Evolutionary conservation across 169 alveolate species (phyloP).

Genomic region (Cyclospora cayetanensis): DNA sequence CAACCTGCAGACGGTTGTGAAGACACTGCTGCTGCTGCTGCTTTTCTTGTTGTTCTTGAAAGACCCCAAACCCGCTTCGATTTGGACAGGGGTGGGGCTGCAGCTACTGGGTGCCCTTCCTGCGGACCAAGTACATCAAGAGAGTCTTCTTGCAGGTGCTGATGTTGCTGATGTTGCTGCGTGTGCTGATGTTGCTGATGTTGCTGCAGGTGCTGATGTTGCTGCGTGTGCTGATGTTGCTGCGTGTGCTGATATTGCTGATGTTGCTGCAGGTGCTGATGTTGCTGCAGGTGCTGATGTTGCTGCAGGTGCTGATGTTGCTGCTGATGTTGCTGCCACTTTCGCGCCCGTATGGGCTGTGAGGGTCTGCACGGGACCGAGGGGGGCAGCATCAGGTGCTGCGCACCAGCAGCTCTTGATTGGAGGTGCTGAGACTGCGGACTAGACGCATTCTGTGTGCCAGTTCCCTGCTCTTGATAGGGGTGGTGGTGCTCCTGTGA

Average conservation of each 20-base stretch:
- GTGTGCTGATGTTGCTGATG: too few relatives aligned
- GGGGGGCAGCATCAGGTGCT: too few relatives aligned
- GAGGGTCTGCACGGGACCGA: too few relatives aligned
- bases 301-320: not conserved
- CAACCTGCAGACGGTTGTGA: not conserved
- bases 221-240: not conserved
- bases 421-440: too few relatives aligned
- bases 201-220: constrained; percentile 44
- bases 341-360: not conserved
- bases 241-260: not conserved
- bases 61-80: not conserved
- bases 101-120: not conserved
- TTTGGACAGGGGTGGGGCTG: not conserved
- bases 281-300: not conserved
- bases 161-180: not conserved
- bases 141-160: not conserved
- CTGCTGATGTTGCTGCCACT: constrained; percentile 6
- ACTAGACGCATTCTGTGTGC: too few relatives aligned
- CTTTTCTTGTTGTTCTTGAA: not conserved
- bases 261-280: not conserved
- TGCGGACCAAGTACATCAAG: too few relatives aligned
- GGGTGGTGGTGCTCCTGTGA: not conserved
- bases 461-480: not conserved
- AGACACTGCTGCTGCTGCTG: constrained; percentile 4
- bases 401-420: too few relatives aligned